phyloP scores from a whole-genome alignment of 73 alveolate genomes.

The Paramecium sexaurelia region DNA sequence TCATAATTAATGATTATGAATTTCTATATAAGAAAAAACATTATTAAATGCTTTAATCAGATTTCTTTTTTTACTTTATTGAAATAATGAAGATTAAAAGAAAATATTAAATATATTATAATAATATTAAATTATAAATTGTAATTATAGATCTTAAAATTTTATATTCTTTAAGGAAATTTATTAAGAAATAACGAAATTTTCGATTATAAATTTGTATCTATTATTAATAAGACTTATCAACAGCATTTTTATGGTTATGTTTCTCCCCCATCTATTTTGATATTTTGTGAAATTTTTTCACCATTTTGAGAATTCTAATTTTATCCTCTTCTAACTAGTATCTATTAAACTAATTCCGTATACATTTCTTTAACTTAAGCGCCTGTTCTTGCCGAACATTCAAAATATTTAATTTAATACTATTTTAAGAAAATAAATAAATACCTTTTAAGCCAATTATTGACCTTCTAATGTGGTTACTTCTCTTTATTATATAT shows the following conservation, averaged over 20 bases:
- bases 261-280: neutral
- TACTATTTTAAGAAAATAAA: neutral
- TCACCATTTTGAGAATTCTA: neutral
- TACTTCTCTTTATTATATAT: slow-evolving; percentile 24
- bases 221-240: neutral
- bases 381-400: neutral
- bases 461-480: neutral
- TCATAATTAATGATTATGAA: too few relatives aligned
- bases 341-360: neutral
- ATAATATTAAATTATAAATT: too few relatives aligned
- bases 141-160: too few relatives aligned
- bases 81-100: too few relatives aligned
- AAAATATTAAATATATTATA: too few relatives aligned
- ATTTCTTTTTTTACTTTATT: too few relatives aligned
- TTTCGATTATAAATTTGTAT: neutral
- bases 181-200: neutral
- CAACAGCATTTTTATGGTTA: slow-evolving; percentile 4
- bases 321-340: neutral
- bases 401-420: neutral
- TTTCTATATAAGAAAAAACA: too few relatives aligned
- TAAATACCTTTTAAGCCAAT: neutral
- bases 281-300: neutral
- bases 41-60: too few relatives aligned
- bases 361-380: slow-evolving; percentile 22
- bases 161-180: too few relatives aligned